Conservation (phyloP, 768 basidiomycete species). For the Auricularia heimuer region DNA sequence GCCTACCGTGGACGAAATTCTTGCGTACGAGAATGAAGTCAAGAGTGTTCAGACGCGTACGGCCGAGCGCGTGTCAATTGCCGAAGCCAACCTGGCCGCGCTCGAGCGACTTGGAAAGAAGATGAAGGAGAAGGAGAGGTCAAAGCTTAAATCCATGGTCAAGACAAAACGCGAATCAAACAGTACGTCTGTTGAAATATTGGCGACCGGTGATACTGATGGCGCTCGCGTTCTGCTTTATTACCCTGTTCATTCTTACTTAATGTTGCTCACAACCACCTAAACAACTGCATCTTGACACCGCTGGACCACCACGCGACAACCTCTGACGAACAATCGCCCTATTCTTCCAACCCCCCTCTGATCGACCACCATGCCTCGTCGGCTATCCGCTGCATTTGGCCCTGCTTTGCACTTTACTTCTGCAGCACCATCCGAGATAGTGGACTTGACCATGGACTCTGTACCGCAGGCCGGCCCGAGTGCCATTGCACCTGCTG, state of each 20-base stretch:
- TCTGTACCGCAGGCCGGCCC: conserved; percentile 27
- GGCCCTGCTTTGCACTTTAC: background rate
- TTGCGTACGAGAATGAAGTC: conserved; percentile 54
- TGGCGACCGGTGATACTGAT: conserved; percentile 10
- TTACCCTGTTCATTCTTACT: background rate
- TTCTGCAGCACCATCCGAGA: conserved; percentile 13
- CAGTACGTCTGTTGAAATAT: conserved; percentile 42
- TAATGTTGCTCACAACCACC: too few relatives aligned
- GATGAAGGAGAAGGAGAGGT: conserved; percentile 43
- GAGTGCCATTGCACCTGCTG: conserved; percentile 14
- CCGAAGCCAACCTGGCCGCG: conserved; percentile 59
- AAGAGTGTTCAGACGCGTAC: conserved; percentile 40
- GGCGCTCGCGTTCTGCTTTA: background rate
- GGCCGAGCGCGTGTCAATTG: conserved; percentile 60
- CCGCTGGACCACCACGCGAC: too few relatives aligned
- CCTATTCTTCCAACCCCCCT: too few relatives aligned
- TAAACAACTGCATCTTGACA: too few relatives aligned
- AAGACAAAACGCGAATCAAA: conserved; percentile 66
- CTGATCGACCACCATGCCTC: background rate
- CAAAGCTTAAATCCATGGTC: conserved; percentile 43
- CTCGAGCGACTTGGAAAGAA: conserved; percentile 70
- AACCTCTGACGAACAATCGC: too few relatives aligned
- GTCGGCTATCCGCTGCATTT: background rate
- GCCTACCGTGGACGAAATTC: conserved; percentile 65
- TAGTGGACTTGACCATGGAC: conserved; percentile 36